Percentiles rank a stretch among this genome's conserved stretches.
phyloP scores from a whole-genome alignment of 23 red algal species.

The Gracilaria gracilis region DNA sequence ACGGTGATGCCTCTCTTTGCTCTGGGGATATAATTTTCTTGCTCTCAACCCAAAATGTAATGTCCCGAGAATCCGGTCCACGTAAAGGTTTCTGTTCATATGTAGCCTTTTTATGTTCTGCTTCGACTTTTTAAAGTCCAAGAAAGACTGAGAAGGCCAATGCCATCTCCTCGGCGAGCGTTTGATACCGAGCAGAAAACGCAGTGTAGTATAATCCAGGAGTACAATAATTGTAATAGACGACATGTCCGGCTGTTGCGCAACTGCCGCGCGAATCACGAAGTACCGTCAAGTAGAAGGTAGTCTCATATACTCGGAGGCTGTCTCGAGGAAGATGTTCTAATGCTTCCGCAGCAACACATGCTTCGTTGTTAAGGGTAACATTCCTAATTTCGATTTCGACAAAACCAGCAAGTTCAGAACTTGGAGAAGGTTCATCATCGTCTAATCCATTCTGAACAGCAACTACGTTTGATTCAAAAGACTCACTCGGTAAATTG shows the following conservation, averaged over 20 bases:
- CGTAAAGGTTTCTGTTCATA: too few species aligned
- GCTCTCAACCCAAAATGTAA: too few species aligned
- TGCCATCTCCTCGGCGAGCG: background rate
- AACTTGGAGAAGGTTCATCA: background rate
- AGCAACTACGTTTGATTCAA: background rate
- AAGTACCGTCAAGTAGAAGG: background rate
- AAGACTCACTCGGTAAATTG: background rate
- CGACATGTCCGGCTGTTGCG: conserved; percentile 6
- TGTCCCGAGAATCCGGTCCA: too few species aligned
- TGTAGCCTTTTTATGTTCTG: too few species aligned
- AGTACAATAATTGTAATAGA: background rate
- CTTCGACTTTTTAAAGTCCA: background rate
- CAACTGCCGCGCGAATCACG: conserved; percentile 17
- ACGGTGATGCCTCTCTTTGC: too few species aligned
- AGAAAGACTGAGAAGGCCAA: background rate
- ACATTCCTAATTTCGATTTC: background rate
- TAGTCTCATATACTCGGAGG: background rate
- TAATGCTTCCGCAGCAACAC: background rate
- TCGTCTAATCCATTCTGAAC: background rate
- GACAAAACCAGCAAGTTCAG: too few species aligned
- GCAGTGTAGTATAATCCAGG: conserved; percentile 4
- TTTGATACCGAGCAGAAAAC: conserved; percentile 18
- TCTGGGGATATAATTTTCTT: too few species aligned
- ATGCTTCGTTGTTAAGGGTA: background rate
- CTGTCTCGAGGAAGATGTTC: background rate